phyloP scores from a whole-genome alignment of 768 basidiomycete species.

The Serendipita sp. region DNA sequence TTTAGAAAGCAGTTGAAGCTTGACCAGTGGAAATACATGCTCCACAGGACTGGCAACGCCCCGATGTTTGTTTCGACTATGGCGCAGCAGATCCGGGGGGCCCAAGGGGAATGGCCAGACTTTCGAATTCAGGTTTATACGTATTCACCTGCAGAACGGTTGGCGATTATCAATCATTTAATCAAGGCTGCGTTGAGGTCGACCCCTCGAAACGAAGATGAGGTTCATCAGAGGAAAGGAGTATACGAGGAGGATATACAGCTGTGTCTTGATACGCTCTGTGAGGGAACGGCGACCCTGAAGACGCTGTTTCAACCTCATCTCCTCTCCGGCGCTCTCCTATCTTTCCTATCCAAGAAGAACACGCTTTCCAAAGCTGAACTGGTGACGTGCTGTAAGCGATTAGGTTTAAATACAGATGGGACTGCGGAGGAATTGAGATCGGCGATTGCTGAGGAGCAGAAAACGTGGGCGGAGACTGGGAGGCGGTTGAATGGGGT shows the following conservation, averaged over 20 bases:
- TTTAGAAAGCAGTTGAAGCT: neutral
- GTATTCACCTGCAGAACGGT: slow-evolving; percentile 28
- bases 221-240: slow-evolving; percentile 12
- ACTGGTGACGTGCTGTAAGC: slow-evolving; percentile 26
- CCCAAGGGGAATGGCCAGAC: slow-evolving; percentile 10
- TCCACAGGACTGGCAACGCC: slow-evolving; percentile 7
- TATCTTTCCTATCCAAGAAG: slow-evolving; percentile 26
- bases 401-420: slow-evolving; percentile 25
- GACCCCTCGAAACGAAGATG: neutral
- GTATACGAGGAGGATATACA: slow-evolving; percentile 17
- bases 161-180: slow-evolving; percentile 27
- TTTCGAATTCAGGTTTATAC: slow-evolving; percentile 32
- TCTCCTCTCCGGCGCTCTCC: slow-evolving; percentile 29
- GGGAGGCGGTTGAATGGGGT: slow-evolving; percentile 12
- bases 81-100: slow-evolving; percentile 9
- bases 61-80: slow-evolving; percentile 16
- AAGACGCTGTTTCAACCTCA: slow-evolving; percentile 35
- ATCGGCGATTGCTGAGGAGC: slow-evolving; percentile 24
- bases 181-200: slow-evolving; percentile 26
- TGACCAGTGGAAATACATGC: neutral
- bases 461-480: slow-evolving; percentile 23
- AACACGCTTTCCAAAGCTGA: slow-evolving; percentile 23
- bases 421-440: slow-evolving; percentile 27
- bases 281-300: slow-evolving; percentile 32
- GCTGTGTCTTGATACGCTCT: slow-evolving; percentile 33